Conservation (phyloP, 75 land plant genomes). For the Adiantum capillusveneris region DNA sequence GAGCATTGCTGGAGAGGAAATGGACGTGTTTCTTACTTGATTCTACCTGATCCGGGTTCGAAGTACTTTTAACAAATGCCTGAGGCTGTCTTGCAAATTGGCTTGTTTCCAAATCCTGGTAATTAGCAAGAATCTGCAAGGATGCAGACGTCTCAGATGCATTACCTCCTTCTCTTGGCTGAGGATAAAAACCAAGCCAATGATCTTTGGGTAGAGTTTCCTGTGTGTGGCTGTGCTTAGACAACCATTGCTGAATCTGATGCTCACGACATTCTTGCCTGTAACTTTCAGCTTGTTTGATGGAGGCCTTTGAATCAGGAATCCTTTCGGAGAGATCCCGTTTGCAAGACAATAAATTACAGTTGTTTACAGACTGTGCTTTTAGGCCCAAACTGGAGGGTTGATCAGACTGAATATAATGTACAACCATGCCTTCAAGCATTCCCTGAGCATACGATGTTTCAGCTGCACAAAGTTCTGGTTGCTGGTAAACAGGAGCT, state of each 20-base stretch:
- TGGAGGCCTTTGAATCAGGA: too few species aligned
- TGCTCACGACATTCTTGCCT: conserved; percentile 3
- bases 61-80: neutral
- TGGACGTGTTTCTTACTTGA: neutral
- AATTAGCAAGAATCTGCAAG: neutral
- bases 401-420: too few species aligned
- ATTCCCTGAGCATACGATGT: too few species aligned
- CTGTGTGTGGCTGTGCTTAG: neutral
- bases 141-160: neutral
- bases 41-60: neutral
- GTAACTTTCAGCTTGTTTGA: neutral
- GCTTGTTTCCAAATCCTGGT: neutral
- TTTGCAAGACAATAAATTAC: too few species aligned
- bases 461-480: too few species aligned
- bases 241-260: conserved; percentile 1
- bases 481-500: too few species aligned
- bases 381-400: too few species aligned
- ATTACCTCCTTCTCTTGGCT: neutral
- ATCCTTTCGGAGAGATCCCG: too few species aligned
- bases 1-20: neutral
- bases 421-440: too few species aligned
- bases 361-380: too few species aligned
- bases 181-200: conserved; percentile 1
- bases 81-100: neutral
- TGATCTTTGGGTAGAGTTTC: neutral